These are phyloP conservation scores for Diaporthe australafricana DNA, from an alignment of 2,329 filamentous ascomycete genomes.

Conservation along the genomic window DNA sequence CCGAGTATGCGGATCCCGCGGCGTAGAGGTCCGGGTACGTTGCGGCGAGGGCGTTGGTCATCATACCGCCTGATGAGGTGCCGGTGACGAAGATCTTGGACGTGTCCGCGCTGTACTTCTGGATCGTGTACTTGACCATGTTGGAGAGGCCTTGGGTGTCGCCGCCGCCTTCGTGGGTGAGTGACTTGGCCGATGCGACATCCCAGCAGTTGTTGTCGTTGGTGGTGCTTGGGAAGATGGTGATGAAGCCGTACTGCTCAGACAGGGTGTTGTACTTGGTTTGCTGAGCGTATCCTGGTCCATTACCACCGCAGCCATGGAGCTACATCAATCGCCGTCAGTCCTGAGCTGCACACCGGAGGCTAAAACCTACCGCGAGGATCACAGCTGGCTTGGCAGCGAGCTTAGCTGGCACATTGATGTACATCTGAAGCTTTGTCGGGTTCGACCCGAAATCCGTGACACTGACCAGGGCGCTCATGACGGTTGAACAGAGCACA, in stretches of 20 bases:
- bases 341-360: background rate
- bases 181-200: slow-evolving; percentile 56
- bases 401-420: slow-evolving; percentile 49
- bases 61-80: slow-evolving; percentile 58
- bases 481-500: background rate
- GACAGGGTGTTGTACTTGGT: slow-evolving; percentile 57
- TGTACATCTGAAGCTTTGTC: slow-evolving; percentile 54
- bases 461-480: slow-evolving; percentile 34
- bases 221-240: slow-evolving; percentile 60
- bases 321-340: slow-evolving; percentile 39
- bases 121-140: slow-evolving; percentile 56
- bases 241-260: slow-evolving; percentile 45
- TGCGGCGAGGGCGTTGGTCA: slow-evolving; percentile 55
- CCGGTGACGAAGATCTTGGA: slow-evolving; percentile 56
- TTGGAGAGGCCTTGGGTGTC: slow-evolving; percentile 58
- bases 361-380: slow-evolving; percentile 48
- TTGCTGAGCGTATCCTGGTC: slow-evolving; percentile 51
- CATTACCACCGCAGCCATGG: slow-evolving; percentile 60
- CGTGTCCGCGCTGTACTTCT: slow-evolving; percentile 54
- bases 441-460: slow-evolving; percentile 48
- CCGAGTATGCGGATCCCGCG: slow-evolving; percentile 54
- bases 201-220: slow-evolving; percentile 60
- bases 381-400: slow-evolving; percentile 55
- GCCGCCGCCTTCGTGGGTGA: slow-evolving; percentile 62
- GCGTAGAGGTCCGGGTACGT: slow-evolving; percentile 58